Percentiles rank a stretch among this genome's conserved stretches.
Conservation (phyloP, 306 rosid species). For the Dryas alaskensis region DNA sequence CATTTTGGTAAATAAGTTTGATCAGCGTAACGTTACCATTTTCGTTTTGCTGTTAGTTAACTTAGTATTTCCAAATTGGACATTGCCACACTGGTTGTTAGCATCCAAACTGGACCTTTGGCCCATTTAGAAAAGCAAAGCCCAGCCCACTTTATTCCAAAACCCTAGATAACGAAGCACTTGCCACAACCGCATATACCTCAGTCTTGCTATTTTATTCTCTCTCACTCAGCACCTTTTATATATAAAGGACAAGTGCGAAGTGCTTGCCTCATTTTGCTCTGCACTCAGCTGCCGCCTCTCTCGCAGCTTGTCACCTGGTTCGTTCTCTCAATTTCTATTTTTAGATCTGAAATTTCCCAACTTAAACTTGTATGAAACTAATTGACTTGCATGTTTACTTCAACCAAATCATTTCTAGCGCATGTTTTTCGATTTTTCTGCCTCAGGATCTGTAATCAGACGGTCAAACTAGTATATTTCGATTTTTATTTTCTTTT, state of each 20-base stretch:
- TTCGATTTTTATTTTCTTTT: background rate
- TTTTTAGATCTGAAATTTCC: background rate
- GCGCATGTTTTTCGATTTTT: background rate
- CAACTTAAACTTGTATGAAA: background rate
- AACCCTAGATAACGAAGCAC: slow-evolving; percentile 33
- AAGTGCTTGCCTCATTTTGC: background rate
- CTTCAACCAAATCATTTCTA: background rate
- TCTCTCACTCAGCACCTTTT: background rate
- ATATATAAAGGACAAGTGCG: slow-evolving; percentile 2
- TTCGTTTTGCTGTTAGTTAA: no score
- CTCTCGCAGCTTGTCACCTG: slow-evolving; percentile 14
- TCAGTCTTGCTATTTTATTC: background rate
- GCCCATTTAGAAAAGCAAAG: background rate
- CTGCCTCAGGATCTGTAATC: slow-evolving; percentile 2
- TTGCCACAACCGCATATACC: slow-evolving; percentile 16
- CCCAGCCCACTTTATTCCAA: slow-evolving; percentile 24
- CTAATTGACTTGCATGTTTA: background rate
- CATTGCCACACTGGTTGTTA: no score
- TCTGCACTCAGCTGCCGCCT: slow-evolving; percentile 24
- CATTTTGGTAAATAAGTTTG: no score
- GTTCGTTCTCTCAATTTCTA: background rate
- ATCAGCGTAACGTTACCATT: no score
- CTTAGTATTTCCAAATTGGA: no score
- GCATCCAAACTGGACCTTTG: background rate
- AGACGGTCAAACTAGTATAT: background rate